These are phyloP conservation scores for Penicillium janthinellum DNA, from an alignment of 2,329 filamentous ascomycete species.

Conservation along the genomic window DNA sequence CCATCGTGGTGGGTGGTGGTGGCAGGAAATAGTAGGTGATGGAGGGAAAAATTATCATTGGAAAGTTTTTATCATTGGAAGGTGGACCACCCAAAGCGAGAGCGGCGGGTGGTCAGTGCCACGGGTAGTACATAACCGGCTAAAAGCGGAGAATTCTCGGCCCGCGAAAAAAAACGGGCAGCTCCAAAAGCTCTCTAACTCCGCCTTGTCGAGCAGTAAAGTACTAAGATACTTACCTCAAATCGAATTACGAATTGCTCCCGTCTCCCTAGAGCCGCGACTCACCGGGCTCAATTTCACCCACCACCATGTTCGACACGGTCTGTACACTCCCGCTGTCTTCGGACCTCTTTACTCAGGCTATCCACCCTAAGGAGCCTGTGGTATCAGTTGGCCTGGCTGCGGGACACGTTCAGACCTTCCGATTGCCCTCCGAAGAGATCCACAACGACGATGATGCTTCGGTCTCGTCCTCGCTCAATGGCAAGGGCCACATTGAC, in stretches of 20 bases:
- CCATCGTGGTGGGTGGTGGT: no score
- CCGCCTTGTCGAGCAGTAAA: not conserved
- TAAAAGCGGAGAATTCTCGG: conserved; percentile 22
- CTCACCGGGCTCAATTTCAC: not conserved
- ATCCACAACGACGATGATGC: conserved; percentile 54
- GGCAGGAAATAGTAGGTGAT: no score
- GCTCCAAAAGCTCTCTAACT: conserved; percentile 15
- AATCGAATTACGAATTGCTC: not conserved
- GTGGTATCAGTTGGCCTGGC: conserved; percentile 84
- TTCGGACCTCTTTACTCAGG: conserved; percentile 85
- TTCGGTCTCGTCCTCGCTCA: conserved; percentile 48
- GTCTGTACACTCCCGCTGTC: conserved; percentile 85
- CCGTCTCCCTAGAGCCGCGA: not conserved
- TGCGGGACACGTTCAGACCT: conserved; percentile 82
- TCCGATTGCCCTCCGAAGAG: conserved; percentile 67
- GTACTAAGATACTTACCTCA: not conserved
- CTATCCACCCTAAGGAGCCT: conserved; percentile 80
- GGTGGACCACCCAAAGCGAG: no score
- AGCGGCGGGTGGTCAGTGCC: no score
- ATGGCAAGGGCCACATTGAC: conserved; percentile 75
- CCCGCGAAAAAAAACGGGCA: conserved; percentile 22
- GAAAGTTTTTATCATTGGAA: no score
- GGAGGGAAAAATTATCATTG: no score
- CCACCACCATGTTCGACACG: conserved; percentile 75
- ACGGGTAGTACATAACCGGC: no score